Base-by-base conservation (phyloP, 2,329 filamentous ascomycete species). In the Cladophialophora carrionii region DNA sequence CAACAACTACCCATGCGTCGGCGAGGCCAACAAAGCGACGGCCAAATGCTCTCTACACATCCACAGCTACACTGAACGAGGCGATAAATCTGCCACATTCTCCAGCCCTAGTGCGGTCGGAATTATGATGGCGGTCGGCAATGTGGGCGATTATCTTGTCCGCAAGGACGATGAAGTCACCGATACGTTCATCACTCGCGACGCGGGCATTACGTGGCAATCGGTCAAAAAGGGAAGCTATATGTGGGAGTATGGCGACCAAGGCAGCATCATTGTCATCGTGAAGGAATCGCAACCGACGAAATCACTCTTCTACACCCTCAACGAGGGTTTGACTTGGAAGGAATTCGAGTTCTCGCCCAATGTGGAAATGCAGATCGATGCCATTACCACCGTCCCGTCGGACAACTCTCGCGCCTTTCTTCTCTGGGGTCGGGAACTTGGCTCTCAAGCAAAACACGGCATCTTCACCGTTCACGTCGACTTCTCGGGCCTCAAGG, bases 191-290 rank as follows among this genome's bases (percentile, higher is more conserved):
- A 89, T 98, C 82, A 96, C 92, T 10, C 84, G 84, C 0, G 93
- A 99, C 75, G 95, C 90, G n/a, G 96, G 96, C 62, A 84, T 98
- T 58, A 90, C 82, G 46, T 99, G 95, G 95, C 88, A 84, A 69
- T 86, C 88, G 64, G 87, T 94, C 67, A 94, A 90, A 79, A 93
- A 96, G 78, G 96, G 95, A 5, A 85, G 84, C 41, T 96, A 92
- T 82, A 89, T 90, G 73, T 99, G 92, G 92, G 91, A 96, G 73
- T 96, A 92, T 75, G 96, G 95, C 64, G 96, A 99, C 72, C 92
- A 96, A 76, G 95, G 95, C 31, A 95, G 92, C 5, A 89, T 98
- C 72, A 87, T 98, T 67, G 91, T 96, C 49, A 88, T 99, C 56
- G 92, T 94, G 24, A 86, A 90, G 73, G 87, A 92, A 63, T 83